These are phyloP conservation scores for Phytopythium kandeliae DNA, from an alignment of 352 stramenopile species.

Conservation along the genomic window DNA sequence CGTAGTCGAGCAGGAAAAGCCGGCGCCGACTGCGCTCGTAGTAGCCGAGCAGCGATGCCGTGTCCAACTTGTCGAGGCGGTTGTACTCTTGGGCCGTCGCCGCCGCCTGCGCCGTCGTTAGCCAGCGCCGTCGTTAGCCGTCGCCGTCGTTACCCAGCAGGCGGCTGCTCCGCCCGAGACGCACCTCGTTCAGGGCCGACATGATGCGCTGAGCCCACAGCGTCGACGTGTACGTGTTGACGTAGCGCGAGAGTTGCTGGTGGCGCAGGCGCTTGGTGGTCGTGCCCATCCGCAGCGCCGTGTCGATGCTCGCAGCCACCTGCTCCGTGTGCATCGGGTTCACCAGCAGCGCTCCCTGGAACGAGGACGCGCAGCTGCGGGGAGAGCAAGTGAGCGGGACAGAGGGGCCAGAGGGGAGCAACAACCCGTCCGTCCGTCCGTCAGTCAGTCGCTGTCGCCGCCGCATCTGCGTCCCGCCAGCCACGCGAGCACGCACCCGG, in stretches of 20 bases:
- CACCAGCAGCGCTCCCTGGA: conserved; percentile 81
- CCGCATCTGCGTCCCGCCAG: no score
- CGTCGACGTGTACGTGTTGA: conserved; percentile 80
- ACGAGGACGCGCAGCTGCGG: conserved; percentile 80
- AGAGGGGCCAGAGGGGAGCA: no score
- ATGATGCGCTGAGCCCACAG: conserved; percentile 83
- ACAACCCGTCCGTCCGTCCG: no score
- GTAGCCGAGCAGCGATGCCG: conserved; percentile 71
- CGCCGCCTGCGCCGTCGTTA: conserved; percentile 47
- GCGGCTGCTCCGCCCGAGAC: no score
- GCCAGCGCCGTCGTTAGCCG: conserved; percentile 48
- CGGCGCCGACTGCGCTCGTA: conserved; percentile 80
- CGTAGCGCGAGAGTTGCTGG: conserved; percentile 88
- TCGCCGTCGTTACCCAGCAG: no score
- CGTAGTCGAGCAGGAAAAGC: conserved; percentile 86
- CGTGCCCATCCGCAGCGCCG: conserved; percentile 79
- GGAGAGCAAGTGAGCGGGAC: no score
- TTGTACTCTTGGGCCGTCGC: conserved; percentile 59
- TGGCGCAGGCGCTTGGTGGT: conserved; percentile 84
- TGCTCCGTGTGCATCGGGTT: conserved; percentile 89
- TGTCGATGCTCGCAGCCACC: conserved; percentile 70
- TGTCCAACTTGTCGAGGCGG: conserved; percentile 83
- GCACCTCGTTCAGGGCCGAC: conserved; percentile 77
- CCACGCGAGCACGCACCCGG: no score
- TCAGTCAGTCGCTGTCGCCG: no score